Conservation (phyloP, 2,329 filamentous ascomycete genomes). For the Fusarium sp. region DNA sequence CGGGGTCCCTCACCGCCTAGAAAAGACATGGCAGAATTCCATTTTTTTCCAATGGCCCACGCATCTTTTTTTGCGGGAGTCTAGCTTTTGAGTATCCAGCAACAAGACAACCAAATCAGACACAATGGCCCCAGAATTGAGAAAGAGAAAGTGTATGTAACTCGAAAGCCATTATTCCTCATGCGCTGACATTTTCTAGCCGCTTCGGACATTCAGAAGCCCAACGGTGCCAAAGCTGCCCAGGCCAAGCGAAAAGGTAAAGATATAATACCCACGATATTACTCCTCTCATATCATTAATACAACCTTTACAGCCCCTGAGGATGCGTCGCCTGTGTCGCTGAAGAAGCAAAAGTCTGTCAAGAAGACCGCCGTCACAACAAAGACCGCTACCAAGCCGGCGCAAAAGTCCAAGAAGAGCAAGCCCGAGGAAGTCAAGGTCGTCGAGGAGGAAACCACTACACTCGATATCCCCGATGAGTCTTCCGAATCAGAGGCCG, state of each 20-base stretch:
- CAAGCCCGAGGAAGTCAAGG: constrained; percentile 47
- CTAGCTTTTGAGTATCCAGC: constrained; percentile 36
- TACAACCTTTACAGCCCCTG: constrained; percentile 51
- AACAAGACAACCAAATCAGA: constrained; percentile 37
- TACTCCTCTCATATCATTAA: constrained; percentile 42
- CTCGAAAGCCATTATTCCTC: neutral
- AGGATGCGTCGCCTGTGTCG: constrained; percentile 59
- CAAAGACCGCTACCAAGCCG: constrained; percentile 52
- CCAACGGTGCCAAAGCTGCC: constrained; percentile 49
- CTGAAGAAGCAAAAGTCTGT: constrained; percentile 61
- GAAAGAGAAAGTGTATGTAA: constrained; percentile 53
- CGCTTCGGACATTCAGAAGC: constrained; percentile 49
- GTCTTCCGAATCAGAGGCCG: constrained; percentile 53
- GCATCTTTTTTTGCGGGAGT: constrained; percentile 44
- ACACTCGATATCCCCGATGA: constrained; percentile 51
- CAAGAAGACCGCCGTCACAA: constrained; percentile 46
- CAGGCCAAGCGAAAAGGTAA: constrained; percentile 56
- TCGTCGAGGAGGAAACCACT: constrained; percentile 47
- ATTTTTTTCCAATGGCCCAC: constrained; percentile 49
- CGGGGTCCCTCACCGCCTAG: constrained; percentile 49
- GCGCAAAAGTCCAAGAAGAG: constrained; percentile 49
- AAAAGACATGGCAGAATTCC: constrained; percentile 52
- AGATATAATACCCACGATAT: constrained; percentile 11
- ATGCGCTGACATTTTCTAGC: constrained; percentile 44
- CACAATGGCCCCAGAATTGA: constrained; percentile 62